phyloP scores from a whole-genome alignment of 148 eudicot genomes.

The Diospyros lotus region DNA sequence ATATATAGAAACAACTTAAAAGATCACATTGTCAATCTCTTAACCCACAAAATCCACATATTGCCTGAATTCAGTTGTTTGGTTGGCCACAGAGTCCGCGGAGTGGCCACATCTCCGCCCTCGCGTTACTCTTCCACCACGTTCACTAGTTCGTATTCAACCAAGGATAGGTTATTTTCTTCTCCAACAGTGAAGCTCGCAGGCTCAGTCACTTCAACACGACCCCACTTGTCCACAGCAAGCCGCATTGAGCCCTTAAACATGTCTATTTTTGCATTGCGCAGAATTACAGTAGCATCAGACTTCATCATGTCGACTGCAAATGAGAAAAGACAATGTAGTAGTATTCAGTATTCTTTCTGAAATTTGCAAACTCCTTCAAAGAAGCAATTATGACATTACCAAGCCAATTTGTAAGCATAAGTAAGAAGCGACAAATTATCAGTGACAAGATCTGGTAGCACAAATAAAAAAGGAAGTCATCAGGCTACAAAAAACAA shows the following conservation, averaged over 20 bases:
- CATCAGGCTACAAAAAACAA: neutral
- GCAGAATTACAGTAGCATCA: constrained; percentile 50
- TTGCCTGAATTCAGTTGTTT: constrained; percentile 19
- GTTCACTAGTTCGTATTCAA: constrained; percentile 59
- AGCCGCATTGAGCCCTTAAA: constrained; percentile 74
- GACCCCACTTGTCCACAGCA: constrained; percentile 62
- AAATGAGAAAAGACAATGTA: neutral
- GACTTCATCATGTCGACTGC: constrained; percentile 54
- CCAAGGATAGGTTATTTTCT: constrained; percentile 53
- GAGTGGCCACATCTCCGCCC: neutral
- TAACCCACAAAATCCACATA: constrained; percentile 11
- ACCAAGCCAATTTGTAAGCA: no score
- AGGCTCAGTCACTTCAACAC: constrained; percentile 37
- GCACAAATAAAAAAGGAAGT: neutral
- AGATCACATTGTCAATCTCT: constrained; percentile 11
- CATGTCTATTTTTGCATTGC: constrained; percentile 68
- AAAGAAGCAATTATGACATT: no score
- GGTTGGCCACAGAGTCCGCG: neutral
- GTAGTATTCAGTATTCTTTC: no score
- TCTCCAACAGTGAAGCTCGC: constrained; percentile 49
- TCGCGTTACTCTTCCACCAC: constrained; percentile 38
- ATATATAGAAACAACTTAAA: constrained; percentile 11
- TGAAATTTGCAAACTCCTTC: no score
- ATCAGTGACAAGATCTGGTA: neutral
- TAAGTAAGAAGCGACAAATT: no score